Evolutionary conservation across 257 asterid genomes (phyloP).

Genomic region (Nicotiana tabacum): DNA sequence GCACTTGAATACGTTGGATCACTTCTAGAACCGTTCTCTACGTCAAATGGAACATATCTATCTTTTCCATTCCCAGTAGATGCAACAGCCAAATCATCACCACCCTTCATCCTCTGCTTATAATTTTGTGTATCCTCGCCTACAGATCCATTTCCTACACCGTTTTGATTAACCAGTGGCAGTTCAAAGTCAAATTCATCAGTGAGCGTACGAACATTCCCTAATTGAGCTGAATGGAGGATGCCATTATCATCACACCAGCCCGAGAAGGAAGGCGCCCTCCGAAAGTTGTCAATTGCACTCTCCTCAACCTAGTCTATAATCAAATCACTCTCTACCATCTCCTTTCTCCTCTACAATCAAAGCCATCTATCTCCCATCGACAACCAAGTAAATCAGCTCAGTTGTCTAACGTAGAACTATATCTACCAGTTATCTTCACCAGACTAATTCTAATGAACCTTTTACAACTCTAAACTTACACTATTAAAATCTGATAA

Average conservation of each 20-base stretch:
- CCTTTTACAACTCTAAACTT: background rate
- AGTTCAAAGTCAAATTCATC: conserved; percentile 50
- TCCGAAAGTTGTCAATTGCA: conserved; percentile 28
- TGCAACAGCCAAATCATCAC: conserved; percentile 27
- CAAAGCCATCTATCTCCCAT: conserved; percentile 19
- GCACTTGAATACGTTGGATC: conserved; percentile 22
- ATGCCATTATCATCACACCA: conserved; percentile 62
- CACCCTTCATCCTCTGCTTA: conserved; percentile 46
- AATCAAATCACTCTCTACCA: conserved; percentile 41
- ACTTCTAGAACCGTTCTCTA: conserved; percentile 36
- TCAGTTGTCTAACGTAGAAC: background rate
- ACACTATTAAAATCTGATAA: background rate
- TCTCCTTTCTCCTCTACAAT: conserved; percentile 31
- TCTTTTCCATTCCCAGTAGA: conserved; percentile 28
- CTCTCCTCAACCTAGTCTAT: conserved; percentile 35
- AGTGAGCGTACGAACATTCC: conserved; percentile 17
- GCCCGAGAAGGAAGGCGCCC: conserved; percentile 72
- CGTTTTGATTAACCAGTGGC: conserved; percentile 22
- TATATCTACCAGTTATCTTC: background rate
- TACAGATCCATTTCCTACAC: conserved; percentile 27
- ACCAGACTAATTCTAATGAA: background rate
- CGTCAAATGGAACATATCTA: conserved; percentile 57
- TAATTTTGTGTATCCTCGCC: conserved; percentile 21
- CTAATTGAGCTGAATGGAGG: conserved; percentile 29
- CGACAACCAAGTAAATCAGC: background rate